Conservation (phyloP, 768 basidiomycete genomes). For the Kwoniella dendrophila region DNA sequence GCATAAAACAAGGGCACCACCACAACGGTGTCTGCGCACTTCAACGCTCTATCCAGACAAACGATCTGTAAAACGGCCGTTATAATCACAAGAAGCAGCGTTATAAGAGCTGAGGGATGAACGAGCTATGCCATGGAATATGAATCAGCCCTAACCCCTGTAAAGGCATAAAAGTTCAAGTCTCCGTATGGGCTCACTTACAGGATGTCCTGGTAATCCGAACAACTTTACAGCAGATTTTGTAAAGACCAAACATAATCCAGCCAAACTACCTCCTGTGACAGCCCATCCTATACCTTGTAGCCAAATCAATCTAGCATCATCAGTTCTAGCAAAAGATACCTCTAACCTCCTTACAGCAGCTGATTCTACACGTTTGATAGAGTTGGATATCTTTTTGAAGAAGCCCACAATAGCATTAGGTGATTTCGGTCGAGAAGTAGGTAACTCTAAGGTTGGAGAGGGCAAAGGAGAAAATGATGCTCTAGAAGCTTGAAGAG, state of each 20-base stretch:
- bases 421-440: slow-evolving; percentile 15
- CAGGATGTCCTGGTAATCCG: slow-evolving; percentile 42
- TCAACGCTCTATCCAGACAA: slow-evolving; percentile 85
- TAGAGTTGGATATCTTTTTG: slow-evolving; percentile 49
- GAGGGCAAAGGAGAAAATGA: slow-evolving; percentile 69
- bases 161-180: neutral
- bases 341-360: slow-evolving; percentile 62
- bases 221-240: slow-evolving; percentile 61
- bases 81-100: slow-evolving; percentile 62
- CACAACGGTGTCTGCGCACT: slow-evolving; percentile 70
- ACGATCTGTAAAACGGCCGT: slow-evolving; percentile 89
- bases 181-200: slow-evolving; percentile 16
- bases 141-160: no score
- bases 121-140: slow-evolving; percentile 61
- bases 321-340: slow-evolving; percentile 78
- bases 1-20: slow-evolving; percentile 96
- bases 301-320: slow-evolving; percentile 84
- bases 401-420: slow-evolving; percentile 33
- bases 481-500: slow-evolving; percentile 68
- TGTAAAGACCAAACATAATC: slow-evolving; percentile 83
- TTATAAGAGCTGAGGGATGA: slow-evolving; percentile 76
- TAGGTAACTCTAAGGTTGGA: slow-evolving; percentile 35
- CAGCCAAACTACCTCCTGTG: slow-evolving; percentile 85
- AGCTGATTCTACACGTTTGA: slow-evolving; percentile 61
- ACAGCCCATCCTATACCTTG: slow-evolving; percentile 94